Evolutionary conservation across 345 rosid genomes (phyloP), one percentile per base, ranked within the genome.

Genomic region (Lenwebbia sp.): DNA sequence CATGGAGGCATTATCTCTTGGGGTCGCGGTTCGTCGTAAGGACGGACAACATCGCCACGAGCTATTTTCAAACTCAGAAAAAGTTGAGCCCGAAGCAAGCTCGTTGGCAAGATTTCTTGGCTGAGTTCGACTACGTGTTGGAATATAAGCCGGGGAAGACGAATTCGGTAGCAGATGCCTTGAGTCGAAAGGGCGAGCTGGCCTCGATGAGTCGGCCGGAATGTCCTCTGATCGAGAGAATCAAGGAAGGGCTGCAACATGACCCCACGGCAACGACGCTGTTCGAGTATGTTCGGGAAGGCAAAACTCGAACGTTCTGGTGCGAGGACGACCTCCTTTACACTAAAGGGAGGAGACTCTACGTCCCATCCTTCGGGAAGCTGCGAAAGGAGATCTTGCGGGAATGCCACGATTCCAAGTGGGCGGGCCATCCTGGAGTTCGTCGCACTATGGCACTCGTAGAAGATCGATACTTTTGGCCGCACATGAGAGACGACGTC

Each of bases 181-280:
- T 55, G 15, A 55, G 51, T 12, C 26, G 28, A 21, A 54, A 37
- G 40, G 33, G 3, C 3, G 65, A 54, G 30, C 8, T 83, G 9
- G 28, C 3, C 12, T 0, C 13, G 51, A 54, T 83, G 8, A 58
- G 7, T n/a, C 8, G 9, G 13, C 33, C 4, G 1, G 1, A 58
- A 1, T 58, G 19, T 26, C 6, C 37, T n/a, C 10, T 5, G 70
- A 74, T 13, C 2, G 12, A 21, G 0, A 10, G 50, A 13, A 37
- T 54, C 22, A 4, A n/a, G 1, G 9, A 8, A 23, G 62, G 84
- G 21, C 1, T 82, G 21, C 54, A 25, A 17, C 54, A 82, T 2
- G 13, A 47, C 22, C 33, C 23, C 4, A 9, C 5, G 10, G 23
- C 30, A 0, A 25, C 51, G 10, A 49, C 2, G 10, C 47, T 47